phyloP scores from a whole-genome alignment of 169 alveolate species.

The Plasmodium fragile region DNA sequence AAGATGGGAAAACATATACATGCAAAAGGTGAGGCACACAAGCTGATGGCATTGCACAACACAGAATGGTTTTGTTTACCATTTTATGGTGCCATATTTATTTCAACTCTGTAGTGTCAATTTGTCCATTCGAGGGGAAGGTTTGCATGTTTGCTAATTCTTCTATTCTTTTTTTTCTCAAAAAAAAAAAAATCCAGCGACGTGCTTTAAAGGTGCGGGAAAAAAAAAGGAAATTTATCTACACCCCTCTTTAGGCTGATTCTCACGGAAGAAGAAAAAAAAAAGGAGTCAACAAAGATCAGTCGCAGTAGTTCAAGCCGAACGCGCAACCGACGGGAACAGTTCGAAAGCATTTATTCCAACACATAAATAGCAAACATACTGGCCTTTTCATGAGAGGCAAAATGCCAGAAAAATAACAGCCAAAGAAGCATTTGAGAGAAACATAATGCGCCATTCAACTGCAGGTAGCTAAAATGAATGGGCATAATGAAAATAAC shows the following conservation, averaged over 20 bases:
- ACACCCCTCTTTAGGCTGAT: not conserved
- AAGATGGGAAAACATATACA: not conserved
- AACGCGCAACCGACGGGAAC: not conserved
- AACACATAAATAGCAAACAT: not conserved
- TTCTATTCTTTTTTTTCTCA: not conserved
- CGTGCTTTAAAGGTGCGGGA: not conserved
- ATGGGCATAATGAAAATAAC: constrained; percentile 1
- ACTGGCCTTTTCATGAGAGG: not conserved
- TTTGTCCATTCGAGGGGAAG: constrained; percentile 1
- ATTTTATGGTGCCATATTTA: not conserved
- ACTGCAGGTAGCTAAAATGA: constrained; percentile 12
- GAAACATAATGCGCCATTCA: not conserved
- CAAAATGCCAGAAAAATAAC: not conserved
- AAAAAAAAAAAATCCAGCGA: not conserved
- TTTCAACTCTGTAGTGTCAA: not conserved
- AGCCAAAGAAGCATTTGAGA: not conserved
- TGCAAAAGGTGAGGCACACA: not conserved
- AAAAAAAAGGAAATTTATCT: constrained; percentile 3
- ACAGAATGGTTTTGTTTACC: not conserved
- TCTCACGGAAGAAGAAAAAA: constrained; percentile 1
- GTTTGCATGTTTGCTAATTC: not conserved
- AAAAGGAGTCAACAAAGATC: not conserved
- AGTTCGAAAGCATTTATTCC: not conserved
- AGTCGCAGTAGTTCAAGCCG: not conserved
- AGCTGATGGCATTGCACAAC: not conserved